Conservation (phyloP, 805 yeast genomes). For the Jamesozyma gamospora region DNA sequence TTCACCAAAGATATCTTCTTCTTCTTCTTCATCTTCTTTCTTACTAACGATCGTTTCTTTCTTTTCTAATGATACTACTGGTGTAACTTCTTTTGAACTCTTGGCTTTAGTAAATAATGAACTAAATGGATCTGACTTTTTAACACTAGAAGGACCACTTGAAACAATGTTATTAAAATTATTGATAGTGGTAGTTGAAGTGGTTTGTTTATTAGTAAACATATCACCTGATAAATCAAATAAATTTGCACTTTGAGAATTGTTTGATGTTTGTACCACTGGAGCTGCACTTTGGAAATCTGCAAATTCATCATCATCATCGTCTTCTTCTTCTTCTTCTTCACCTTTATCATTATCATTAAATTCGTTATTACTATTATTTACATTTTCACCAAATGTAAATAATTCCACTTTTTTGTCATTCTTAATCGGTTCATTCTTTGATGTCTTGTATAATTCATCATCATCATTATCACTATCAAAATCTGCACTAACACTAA, state of each 20-base stretch:
- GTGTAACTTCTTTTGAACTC: neutral
- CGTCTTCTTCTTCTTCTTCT: conserved; percentile 23
- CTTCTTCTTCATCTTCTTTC: conserved; percentile 7
- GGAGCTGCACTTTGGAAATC: conserved; percentile 62
- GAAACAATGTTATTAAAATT: conserved; percentile 15
- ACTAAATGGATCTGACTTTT: conserved; percentile 59
- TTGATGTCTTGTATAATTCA: conserved; percentile 24
- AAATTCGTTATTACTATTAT: neutral
- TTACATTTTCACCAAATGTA: conserved; percentile 49
- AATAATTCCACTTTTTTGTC: conserved; percentile 17
- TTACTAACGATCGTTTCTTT: neutral
- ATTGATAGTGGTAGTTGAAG: conserved; percentile 14
- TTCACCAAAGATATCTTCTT: conserved; percentile 29
- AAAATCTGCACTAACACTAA: conserved; percentile 31
- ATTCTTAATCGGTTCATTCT: neutral
- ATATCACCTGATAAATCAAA: conserved; percentile 27
- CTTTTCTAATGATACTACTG: conserved; percentile 1
- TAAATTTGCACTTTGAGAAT: conserved; percentile 13
- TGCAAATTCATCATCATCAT: conserved; percentile 66
- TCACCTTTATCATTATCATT: conserved; percentile 42
- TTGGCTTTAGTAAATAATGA: conserved; percentile 37
- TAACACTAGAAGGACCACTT: conserved; percentile 32
- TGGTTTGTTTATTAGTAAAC: no score
- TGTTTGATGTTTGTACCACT: neutral
- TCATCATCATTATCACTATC: conserved; percentile 43